These are phyloP conservation scores for Barnettozyma sucrosica DNA, from an alignment of 805 yeast genomes.

Conservation along the genomic window DNA sequence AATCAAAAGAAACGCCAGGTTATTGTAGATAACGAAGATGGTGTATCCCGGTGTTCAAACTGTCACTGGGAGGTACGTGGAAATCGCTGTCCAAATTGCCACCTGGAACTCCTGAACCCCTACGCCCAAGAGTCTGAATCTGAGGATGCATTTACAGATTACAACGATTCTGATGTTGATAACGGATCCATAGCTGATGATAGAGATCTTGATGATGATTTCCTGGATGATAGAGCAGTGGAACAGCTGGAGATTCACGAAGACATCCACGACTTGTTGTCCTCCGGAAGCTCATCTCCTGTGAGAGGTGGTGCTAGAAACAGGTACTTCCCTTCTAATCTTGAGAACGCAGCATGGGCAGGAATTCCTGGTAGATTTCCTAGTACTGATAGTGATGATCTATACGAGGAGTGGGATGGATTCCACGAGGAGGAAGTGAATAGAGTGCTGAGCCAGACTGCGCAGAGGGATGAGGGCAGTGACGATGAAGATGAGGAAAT, in stretches of 20 bases:
- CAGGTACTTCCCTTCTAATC: slow-evolving; percentile 2
- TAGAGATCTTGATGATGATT: slow-evolving; percentile 11
- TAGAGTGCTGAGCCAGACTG: neutral
- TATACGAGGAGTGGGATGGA: slow-evolving; percentile 10
- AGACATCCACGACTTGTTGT: neutral
- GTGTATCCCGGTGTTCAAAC: slow-evolving; percentile 66
- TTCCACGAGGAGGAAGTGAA: slow-evolving; percentile 3
- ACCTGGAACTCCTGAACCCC: slow-evolving; percentile 39
- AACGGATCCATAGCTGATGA: neutral
- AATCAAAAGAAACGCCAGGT: slow-evolving; percentile 40
- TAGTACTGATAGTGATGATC: neutral
- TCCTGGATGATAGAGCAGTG: slow-evolving; percentile 16
- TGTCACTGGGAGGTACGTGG: slow-evolving; percentile 82
- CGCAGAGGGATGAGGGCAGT: neutral
- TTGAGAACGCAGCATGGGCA: slow-evolving; percentile 5
- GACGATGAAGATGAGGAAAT: slow-evolving; percentile 1
- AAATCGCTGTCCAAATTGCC: slow-evolving; percentile 62
- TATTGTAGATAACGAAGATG: slow-evolving; percentile 57
- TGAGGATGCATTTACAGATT: neutral
- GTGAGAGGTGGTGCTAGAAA: slow-evolving; percentile 7
- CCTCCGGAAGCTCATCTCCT: slow-evolving; percentile 16
- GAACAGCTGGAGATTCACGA: slow-evolving; percentile 7
- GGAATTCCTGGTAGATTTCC: neutral
- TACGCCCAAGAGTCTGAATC: neutral
- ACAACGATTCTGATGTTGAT: neutral